Base-by-base conservation (phyloP, 345 rosid species). In the Orychophragmus violaceus region DNA sequence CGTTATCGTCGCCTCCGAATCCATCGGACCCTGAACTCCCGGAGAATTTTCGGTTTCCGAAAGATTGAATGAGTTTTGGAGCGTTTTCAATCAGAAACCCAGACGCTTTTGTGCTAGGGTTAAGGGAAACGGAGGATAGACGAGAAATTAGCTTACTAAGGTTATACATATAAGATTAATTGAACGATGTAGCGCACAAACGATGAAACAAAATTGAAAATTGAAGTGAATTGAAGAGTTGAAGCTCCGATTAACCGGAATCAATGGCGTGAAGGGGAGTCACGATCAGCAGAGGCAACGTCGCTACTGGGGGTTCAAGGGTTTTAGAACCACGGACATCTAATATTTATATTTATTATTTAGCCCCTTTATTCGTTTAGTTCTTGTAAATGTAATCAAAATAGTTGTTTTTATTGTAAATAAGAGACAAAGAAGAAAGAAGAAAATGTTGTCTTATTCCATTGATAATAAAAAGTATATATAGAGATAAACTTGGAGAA, bases 131-230 rank as follows among this genome's bases (percentile, higher is more conserved):
- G n/a, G 83, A 67, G 1, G 85, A 66, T 22, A 88, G 46, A 29
- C 86, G 85, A 46, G 77, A 77, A 5, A 84, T 44, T 17, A 82
- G 9, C 41, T 66, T 81, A 16, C 59, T 68, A 28, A 91, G 78
- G 24, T 64, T 77, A 52, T 83, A 82, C 88, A 81, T 78, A 62
- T 62, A 29, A 44, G 30, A 41, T 53, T 10, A 49, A 19, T 14
- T 7, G 13, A 35, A 25, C 24, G 33, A 51, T 23, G 60, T 51
- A 36, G 23, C 25, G 58, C 27, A 60, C 67, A 8, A 62, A 70
- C 58, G 9, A 64, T 63, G 64, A 45, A 64, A 63, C 59, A 48
- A 25, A 71, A 25, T 13, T 9, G 8, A 30, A 2, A n/a, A 28
- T 5, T 59, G 30, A 48, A 68, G 51, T n/a, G n/a, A n/a, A n/a